Conservation (phyloP, 176 grass and related monocot genomes). For the Hordeum marinum region DNA sequence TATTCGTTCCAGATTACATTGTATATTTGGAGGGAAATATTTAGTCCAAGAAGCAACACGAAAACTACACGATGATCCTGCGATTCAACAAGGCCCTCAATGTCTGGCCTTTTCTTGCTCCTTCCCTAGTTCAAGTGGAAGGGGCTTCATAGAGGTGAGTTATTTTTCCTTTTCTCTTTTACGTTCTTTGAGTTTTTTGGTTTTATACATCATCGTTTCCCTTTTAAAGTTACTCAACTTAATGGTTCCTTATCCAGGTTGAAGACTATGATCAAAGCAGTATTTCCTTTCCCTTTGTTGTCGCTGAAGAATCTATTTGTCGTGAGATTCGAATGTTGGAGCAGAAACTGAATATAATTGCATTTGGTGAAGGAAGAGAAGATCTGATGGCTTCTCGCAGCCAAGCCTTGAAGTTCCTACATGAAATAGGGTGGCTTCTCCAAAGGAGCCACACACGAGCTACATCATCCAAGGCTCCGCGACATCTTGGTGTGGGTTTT, state of each 20-base stretch:
- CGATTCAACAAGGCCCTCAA: slow-evolving; percentile 35
- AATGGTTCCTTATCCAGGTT: slow-evolving; percentile 28
- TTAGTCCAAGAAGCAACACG: slow-evolving; percentile 64
- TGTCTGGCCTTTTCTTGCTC: slow-evolving; percentile 80
- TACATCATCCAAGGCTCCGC: slow-evolving; percentile 14
- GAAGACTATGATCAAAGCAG: slow-evolving; percentile 74
- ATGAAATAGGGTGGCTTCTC: slow-evolving; percentile 69
- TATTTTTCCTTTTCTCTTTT: not conserved
- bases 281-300: slow-evolving; percentile 75
- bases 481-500: slow-evolving; percentile 21
- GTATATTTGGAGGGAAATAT: slow-evolving; percentile 78
- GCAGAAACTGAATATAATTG: slow-evolving; percentile 37
- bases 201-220: slow-evolving; percentile 5
- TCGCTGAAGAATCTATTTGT: slow-evolving; percentile 62
- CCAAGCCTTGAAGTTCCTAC: slow-evolving; percentile 42
- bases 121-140: slow-evolving; percentile 56
- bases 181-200: not conserved
- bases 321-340: slow-evolving; percentile 58
- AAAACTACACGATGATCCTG: slow-evolving; percentile 35
- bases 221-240: not conserved
- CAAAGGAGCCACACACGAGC: slow-evolving; percentile 31
- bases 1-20: slow-evolving; percentile 50
- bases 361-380: slow-evolving; percentile 26
- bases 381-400: not conserved
- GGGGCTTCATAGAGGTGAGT: slow-evolving; percentile 89